Base-by-base conservation (phyloP, 352 stramenopile genomes). In the Globisporangium spiculum region DNA sequence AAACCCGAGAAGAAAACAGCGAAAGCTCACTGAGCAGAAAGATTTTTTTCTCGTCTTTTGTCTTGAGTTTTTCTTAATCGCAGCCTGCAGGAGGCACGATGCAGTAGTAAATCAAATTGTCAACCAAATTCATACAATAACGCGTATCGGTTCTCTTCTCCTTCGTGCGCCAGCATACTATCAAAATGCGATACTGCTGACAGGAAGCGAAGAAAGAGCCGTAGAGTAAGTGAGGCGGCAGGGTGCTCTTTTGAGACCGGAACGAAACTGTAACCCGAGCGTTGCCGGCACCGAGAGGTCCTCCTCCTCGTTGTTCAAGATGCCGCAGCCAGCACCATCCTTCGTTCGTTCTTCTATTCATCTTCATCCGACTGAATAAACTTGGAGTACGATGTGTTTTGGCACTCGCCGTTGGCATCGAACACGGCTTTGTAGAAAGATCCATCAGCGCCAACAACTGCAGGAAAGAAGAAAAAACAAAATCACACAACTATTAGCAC, bases 401-500 rank as follows among this genome's bases (percentile, higher is more conserved):
- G 85, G 72, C 88, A 96, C 68, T 96, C 88, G 46, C 86, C 88
- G 41, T 94, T 94, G 46, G 81, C 80, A 72, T 94, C 87, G 58
- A 96, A 96, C 41, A 94, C 84, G 24, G 87, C 88, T 72, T 94
- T 96, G 81, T 96, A 96, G 66, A 96, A 96, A 27, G 88, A 94
- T 14, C 88, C 88, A 63, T 96, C 88, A 12, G 88, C 88, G 52
- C 88, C 88, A 22, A 96, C 87, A 63, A 96, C 86, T 96, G 50
- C n/a, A 57, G 12, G 36, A 44, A 10, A 16, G 10, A 41, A 60
- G 41, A 58, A 74, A n/a, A 68, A 30, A 68, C 52, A n/a, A 68
- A 30, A 68, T 60, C 26, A 26, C 2, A 60, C 24, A 38, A 12
- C 8, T 18, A 30, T 67, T n/a, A 67, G 61, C 26, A 22, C 18